Conservation (phyloP, 768 basidiomycete species). For the Russula abietina region DNA sequence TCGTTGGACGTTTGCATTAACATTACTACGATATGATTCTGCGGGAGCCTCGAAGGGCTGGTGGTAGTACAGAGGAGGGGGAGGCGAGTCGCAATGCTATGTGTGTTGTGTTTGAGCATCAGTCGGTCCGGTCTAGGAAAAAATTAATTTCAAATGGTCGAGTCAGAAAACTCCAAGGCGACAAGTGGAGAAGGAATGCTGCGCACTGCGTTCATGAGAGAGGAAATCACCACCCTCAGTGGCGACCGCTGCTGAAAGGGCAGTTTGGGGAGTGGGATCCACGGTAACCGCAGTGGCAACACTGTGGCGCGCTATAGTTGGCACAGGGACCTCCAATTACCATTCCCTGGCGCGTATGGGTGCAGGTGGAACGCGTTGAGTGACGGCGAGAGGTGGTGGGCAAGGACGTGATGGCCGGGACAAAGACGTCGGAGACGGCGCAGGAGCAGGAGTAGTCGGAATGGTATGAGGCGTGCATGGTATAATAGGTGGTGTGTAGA, state of each 20-base stretch:
- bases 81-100: conserved; percentile 20
- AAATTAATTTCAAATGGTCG: background rate
- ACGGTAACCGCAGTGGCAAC: conserved; percentile 66
- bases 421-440: background rate
- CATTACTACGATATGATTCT: conserved; percentile 16
- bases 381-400: conserved; percentile 23
- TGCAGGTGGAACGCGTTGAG: background rate
- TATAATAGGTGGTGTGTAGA: background rate
- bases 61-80: conserved; percentile 23
- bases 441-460: background rate
- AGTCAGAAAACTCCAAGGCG: background rate
- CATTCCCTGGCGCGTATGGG: conserved; percentile 23
- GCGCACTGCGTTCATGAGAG: background rate
- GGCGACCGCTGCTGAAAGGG: conserved; percentile 43
- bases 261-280: conserved; percentile 48
- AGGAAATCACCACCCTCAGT: conserved; percentile 27
- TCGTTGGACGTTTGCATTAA: conserved; percentile 11
- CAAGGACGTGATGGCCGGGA: conserved; percentile 18
- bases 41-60: background rate
- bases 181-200: background rate
- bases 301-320: conserved; percentile 56
- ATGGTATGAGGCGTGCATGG: conserved; percentile 6
- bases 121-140: background rate
- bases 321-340: conserved; percentile 31
- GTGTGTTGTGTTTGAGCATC: conserved; percentile 1